These are phyloP conservation scores for Mortierella sp. DNA, from an alignment of 371 early-diverging fungal genomes.

Conservation along the genomic window DNA sequence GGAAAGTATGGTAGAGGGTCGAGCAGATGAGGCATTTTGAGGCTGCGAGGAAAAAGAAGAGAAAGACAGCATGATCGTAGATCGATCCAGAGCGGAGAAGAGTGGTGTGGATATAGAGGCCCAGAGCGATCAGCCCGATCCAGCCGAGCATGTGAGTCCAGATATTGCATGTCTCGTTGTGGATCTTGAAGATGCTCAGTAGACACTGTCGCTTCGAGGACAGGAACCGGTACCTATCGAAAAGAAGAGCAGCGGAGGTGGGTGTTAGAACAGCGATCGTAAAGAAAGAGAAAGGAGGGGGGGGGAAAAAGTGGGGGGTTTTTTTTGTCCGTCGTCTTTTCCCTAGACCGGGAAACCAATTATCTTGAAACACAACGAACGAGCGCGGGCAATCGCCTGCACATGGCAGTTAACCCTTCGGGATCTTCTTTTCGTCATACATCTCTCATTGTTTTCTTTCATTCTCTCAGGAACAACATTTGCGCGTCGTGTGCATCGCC, in stretches of 20 bases:
- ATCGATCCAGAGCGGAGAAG: constrained; percentile 63
- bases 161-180: constrained; percentile 80
- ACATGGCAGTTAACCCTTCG: neutral
- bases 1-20: constrained; percentile 75
- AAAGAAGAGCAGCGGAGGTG: constrained; percentile 3
- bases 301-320: no score
- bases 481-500: no score
- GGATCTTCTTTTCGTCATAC: neutral
- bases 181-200: constrained; percentile 69
- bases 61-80: constrained; percentile 63
- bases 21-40: constrained; percentile 76
- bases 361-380: neutral
- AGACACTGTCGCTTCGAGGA: constrained; percentile 63
- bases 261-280: neutral
- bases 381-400: neutral
- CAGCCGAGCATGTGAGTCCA: constrained; percentile 77
- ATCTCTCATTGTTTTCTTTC: neutral
- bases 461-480: neutral
- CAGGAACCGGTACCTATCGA: constrained; percentile 64
- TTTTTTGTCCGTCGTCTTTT: neutral
- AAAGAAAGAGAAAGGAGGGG: no score
- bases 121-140: constrained; percentile 63
- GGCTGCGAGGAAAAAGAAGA: constrained; percentile 70
- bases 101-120: constrained; percentile 62
- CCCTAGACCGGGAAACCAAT: neutral